Evolutionary conservation across 2,329 filamentous ascomycete genomes (phyloP).

Genomic region (Colletotrichum falcatum): DNA sequence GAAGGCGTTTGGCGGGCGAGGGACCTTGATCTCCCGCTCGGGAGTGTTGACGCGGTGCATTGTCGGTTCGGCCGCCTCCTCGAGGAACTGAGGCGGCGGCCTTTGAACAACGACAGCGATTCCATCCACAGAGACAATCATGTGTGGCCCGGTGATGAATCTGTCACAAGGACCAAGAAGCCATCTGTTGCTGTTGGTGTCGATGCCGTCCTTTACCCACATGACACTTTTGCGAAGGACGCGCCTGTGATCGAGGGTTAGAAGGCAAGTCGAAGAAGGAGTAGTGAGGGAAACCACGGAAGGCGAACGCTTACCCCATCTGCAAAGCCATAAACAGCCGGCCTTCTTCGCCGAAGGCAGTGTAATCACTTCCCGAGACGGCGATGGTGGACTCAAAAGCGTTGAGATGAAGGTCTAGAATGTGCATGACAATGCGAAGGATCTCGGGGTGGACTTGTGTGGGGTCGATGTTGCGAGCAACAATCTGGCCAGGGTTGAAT

Average conservation of each 20-base stretch:
- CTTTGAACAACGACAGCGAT: conserved; percentile 28
- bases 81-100: conserved; percentile 23
- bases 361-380: conserved; percentile 27
- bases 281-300: neutral
- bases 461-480: conserved; percentile 32
- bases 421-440: conserved; percentile 25
- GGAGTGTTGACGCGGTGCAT: conserved; percentile 10
- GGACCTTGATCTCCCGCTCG: conserved; percentile 27
- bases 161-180: conserved; percentile 30
- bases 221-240: conserved; percentile 29
- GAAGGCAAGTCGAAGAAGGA: neutral
- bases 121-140: conserved; percentile 35
- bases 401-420: conserved; percentile 32
- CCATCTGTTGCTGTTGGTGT: conserved; percentile 28
- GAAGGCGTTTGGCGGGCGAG: conserved; percentile 50
- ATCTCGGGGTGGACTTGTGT: conserved; percentile 21
- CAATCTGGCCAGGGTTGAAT: conserved; percentile 33
- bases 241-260: conserved; percentile 17
- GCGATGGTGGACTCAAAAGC: conserved; percentile 33
- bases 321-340: conserved; percentile 34
- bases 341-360: conserved; percentile 29
- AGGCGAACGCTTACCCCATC: conserved; percentile 23
- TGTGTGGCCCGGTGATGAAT: conserved; percentile 29
- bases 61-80: conserved; percentile 10
- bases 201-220: conserved; percentile 37